These are phyloP conservation scores for Fusarium xylarioides DNA, from an alignment of 2,329 filamentous ascomycete genomes.

Conservation along the genomic window DNA sequence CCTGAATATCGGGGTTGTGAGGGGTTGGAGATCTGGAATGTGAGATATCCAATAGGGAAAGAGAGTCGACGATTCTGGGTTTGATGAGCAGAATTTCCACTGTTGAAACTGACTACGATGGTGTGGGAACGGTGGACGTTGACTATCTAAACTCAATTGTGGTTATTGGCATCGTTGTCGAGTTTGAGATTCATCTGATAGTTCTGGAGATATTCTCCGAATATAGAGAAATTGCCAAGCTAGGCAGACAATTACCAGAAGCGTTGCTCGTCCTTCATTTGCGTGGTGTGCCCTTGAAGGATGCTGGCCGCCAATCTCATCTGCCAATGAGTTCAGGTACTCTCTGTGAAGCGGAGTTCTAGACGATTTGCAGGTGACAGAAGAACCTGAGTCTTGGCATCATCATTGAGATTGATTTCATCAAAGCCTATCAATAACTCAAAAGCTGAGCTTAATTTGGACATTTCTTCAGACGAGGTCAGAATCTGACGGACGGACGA, in stretches of 20 bases:
- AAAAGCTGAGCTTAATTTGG: slow-evolving; percentile 10
- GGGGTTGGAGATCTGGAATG: slow-evolving; percentile 26
- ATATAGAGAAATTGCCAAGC: background rate
- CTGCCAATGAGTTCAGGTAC: background rate
- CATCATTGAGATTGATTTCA: slow-evolving; percentile 12
- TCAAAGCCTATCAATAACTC: slow-evolving; percentile 11
- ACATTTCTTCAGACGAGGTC: background rate
- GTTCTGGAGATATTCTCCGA: background rate
- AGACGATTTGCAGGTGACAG: background rate
- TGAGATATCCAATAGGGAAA: slow-evolving; percentile 17
- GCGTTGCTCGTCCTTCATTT: background rate
- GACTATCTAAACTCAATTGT: slow-evolving; percentile 17
- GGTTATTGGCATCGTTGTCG: slow-evolving; percentile 4
- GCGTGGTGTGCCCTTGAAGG: background rate
- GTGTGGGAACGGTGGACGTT: background rate
- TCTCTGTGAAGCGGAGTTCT: background rate
- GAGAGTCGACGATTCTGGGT: background rate
- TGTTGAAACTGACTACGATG: slow-evolving; percentile 1
- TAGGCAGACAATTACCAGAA: background rate
- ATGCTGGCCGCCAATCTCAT: background rate
- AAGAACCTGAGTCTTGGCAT: slow-evolving; percentile 27
- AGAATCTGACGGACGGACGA: background rate
- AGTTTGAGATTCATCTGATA: slow-evolving; percentile 3
- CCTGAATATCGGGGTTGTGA: slow-evolving; percentile 34
- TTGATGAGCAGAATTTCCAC: background rate